Conservation (phyloP, 2,329 filamentous ascomycete species). For the Fusarium euwallaceae region DNA sequence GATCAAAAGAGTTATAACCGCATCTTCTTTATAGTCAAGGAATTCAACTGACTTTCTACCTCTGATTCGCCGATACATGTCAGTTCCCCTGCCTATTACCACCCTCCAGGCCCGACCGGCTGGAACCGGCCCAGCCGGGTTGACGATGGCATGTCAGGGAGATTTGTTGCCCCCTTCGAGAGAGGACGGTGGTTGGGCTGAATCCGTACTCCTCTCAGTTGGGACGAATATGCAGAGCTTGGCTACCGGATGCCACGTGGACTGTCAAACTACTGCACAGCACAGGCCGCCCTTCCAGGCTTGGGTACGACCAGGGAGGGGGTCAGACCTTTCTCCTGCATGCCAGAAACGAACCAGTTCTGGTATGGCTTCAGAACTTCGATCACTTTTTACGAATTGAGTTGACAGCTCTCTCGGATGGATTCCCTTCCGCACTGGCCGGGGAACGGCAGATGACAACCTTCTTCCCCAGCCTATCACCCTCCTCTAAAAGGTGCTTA, state of each 20-base stretch:
- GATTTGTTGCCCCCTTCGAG: neutral
- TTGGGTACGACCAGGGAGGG: neutral
- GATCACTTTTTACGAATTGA: neutral
- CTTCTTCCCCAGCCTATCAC: neutral
- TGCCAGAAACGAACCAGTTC: neutral
- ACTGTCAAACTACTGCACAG: neutral
- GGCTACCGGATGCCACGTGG: neutral
- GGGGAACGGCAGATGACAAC: neutral
- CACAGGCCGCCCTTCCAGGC: neutral
- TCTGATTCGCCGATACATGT: neutral
- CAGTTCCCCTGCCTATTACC: neutral
- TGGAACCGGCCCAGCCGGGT: neutral
- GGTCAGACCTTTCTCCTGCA: neutral
- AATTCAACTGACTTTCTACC: neutral
- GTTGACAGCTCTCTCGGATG: neutral
- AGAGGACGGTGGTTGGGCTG: neutral
- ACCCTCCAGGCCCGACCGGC: neutral
- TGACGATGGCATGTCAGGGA: neutral
- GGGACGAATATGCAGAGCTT: neutral
- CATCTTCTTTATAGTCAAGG: neutral
- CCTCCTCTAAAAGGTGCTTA: neutral
- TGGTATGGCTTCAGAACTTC: neutral
- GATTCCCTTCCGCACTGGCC: neutral
- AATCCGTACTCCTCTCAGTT: neutral
- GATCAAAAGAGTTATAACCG: neutral